Evolutionary conservation across 179 eudicot species (phyloP).

Genomic region (Spinacia oleracea): DNA sequence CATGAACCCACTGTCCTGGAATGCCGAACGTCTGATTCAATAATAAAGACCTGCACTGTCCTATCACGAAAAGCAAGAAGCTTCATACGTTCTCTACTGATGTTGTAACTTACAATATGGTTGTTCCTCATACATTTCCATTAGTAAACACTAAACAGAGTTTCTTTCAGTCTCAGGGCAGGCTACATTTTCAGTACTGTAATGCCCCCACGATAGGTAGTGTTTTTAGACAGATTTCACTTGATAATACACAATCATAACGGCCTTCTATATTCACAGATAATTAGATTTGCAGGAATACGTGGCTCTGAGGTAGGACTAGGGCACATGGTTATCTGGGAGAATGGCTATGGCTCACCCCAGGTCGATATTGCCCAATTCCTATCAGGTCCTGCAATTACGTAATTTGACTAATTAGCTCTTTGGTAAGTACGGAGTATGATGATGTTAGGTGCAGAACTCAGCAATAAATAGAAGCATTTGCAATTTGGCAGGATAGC

Average conservation of each 20-base stretch:
- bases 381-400: conserved; percentile 18
- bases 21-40: not conserved
- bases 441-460: not conserved
- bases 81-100: not conserved
- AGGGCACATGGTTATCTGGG: not conserved
- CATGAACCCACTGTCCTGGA: not conserved
- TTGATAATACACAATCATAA: not conserved
- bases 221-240: not conserved
- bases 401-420: not conserved
- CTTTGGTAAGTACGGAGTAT: not conserved
- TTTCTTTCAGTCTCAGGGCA: not conserved
- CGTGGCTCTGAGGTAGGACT: not conserved
- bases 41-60: not conserved
- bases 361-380: conserved; percentile 17
- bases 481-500: not conserved
- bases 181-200: too few relatives aligned
- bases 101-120: not conserved
- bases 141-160: not conserved
- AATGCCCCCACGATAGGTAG: not conserved
- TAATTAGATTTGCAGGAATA: not conserved
- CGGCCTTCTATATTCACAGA: not conserved
- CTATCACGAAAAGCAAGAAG: not conserved
- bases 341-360: conserved; percentile 2
- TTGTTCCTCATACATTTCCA: not conserved
- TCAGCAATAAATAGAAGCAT: not conserved